A percentile compares a stretch with the other conserved stretches of the same genome.
These are phyloP conservation scores for Globisporangium mamillatum DNA, from an alignment of 352 stramenopile genomes.

Conservation along the genomic window DNA sequence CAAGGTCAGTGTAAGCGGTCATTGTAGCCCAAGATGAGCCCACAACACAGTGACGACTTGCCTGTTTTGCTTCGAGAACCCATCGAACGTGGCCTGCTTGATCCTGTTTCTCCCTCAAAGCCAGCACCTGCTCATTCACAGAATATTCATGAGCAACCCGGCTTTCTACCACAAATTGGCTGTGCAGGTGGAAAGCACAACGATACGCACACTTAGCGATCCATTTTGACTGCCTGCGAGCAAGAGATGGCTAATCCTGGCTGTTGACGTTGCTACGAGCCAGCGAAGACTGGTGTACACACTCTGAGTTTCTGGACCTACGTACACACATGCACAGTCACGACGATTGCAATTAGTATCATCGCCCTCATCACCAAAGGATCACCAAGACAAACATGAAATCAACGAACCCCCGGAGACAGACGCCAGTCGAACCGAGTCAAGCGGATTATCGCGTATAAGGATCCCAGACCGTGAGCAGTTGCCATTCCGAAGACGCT, in stretches of 20 bases:
- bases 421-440: constrained; percentile 31
- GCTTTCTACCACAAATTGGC: not conserved
- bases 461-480: constrained; percentile 34
- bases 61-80: constrained; percentile 11
- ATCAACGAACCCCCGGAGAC: constrained; percentile 12
- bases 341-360: not conserved
- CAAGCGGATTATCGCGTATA: constrained; percentile 31
- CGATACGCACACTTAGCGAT: constrained; percentile 29
- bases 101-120: not conserved
- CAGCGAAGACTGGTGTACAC: constrained; percentile 26
- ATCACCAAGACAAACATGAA: not conserved
- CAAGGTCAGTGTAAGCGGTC: not conserved
- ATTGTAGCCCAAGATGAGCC: not conserved
- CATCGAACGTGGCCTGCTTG: not conserved
- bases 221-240: constrained; percentile 35
- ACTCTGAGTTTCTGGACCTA: constrained; percentile 17
- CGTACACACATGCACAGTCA: constrained; percentile 3
- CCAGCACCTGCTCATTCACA: not conserved
- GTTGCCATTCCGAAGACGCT: constrained; percentile 24
- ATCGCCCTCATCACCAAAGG: too few relatives aligned
- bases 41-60: not conserved
- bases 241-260: constrained; percentile 23
- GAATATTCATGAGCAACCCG: not conserved
- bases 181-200: not conserved
- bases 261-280: constrained; percentile 5